Conservation (phyloP, 2,329 filamentous ascomycete species). For the Xylaria sp. region DNA sequence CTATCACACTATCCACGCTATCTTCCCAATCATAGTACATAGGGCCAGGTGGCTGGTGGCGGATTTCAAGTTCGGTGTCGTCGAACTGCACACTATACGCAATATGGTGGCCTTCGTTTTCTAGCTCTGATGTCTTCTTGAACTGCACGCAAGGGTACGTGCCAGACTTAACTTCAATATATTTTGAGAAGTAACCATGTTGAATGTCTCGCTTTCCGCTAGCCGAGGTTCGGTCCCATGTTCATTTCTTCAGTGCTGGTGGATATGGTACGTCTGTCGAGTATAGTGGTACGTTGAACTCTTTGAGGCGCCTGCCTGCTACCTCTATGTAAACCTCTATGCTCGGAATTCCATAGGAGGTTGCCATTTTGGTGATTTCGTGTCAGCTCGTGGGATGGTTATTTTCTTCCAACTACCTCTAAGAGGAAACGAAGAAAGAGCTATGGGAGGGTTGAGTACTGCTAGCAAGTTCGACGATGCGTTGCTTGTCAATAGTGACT, state of each 20-base stretch:
- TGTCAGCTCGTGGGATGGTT: background rate
- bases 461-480: background rate
- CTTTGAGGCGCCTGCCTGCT: background rate
- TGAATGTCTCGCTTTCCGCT: background rate
- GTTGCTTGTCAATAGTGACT: too few species aligned
- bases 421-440: background rate
- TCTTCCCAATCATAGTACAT: background rate
- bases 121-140: background rate
- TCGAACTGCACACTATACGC: background rate
- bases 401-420: background rate
- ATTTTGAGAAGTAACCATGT: background rate
- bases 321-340: background rate
- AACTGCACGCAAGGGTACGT: conserved; percentile 2
- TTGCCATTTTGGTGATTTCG: background rate
- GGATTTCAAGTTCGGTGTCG: background rate
- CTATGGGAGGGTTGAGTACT: background rate
- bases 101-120: background rate
- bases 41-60: background rate
- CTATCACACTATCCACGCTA: background rate
- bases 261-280: background rate
- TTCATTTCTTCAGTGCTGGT: background rate
- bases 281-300: background rate
- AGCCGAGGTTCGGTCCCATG: rapidly evolving
- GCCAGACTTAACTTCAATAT: background rate
- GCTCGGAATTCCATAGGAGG: background rate